Percentiles rank a stretch among this genome's conserved stretches.
phyloP scores from a whole-genome alignment of 2,329 filamentous ascomycete species.

The Furcasterigmium sp. region DNA sequence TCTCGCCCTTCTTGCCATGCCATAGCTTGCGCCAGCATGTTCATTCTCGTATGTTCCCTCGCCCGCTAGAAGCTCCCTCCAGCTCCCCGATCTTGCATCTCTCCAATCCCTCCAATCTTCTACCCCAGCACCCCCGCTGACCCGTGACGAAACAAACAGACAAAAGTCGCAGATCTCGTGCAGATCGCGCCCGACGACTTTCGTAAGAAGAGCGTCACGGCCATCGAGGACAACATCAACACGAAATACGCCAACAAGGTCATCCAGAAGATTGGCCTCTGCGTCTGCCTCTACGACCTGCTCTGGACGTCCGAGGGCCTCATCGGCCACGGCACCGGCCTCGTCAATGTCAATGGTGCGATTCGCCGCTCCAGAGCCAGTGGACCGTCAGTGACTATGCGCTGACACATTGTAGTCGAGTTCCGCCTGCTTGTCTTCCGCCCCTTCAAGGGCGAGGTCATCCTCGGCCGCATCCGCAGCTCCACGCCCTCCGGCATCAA shows the following conservation, averaged over 20 bases:
- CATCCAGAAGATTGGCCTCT: slow-evolving; percentile 90
- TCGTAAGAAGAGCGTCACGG: slow-evolving; percentile 71
- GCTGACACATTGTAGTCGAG: slow-evolving; percentile 56
- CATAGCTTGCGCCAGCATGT: slow-evolving; percentile 29
- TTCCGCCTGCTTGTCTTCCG: slow-evolving; percentile 92
- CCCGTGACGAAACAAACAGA: slow-evolving; percentile 58
- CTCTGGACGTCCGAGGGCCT: slow-evolving; percentile 85
- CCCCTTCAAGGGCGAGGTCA: slow-evolving; percentile 90
- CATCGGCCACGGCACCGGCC: slow-evolving; percentile 86
- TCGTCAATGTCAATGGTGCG: slow-evolving; percentile 88
- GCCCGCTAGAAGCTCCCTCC: not conserved
- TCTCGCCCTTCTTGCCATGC: not conserved
- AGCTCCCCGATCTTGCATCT: too few relatives aligned
- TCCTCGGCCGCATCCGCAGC: slow-evolving; percentile 77
- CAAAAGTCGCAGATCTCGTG: slow-evolving; percentile 89
- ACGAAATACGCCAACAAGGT: slow-evolving; percentile 94
- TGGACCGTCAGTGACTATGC: not conserved
- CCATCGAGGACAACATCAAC: slow-evolving; percentile 96
- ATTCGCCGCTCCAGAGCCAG: not conserved
- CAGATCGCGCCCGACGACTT: slow-evolving; percentile 90
- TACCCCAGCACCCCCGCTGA: too few relatives aligned
- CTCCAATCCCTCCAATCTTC: too few relatives aligned
- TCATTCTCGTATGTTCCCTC: slow-evolving; percentile 38
- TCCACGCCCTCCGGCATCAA: slow-evolving; percentile 68
- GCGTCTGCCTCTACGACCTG: slow-evolving; percentile 88